Base-by-base conservation (phyloP, 495 filamentous ascomycete species). In the Delitschia confertaspora region DNA sequence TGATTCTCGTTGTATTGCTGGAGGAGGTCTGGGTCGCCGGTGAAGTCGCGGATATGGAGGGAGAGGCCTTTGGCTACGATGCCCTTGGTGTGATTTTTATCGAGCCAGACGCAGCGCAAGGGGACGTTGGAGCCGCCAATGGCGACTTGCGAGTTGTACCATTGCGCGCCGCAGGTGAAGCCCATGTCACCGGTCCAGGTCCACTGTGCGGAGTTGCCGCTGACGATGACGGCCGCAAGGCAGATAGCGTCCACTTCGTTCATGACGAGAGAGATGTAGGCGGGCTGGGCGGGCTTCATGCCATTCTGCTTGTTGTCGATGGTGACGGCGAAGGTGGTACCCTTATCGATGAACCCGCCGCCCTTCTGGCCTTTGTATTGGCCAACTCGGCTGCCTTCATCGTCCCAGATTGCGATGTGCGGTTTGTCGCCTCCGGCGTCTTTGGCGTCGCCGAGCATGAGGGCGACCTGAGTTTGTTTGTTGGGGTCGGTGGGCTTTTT, bases 41-140 rank as follows among this genome's bases (percentile, higher is more conserved):
- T 18, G 39, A 49, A 49, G 32, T 44, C 42, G 3, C 27, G 34
- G 9, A 49, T 42, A 26, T 49, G 46, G 6, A 49, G 27, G 11
- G 16, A 8, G n/a, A 49, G 10, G 10, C 27, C 46, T 4, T 49
- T 25, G n/a, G 38, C 29, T 7, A 36, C 23, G 25, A 44, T 43
- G 21, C 32, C 39, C 29, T 44, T 29, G 22, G 27, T 43, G 7
- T 20, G 19, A 29, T 49, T 39, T 13, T 20, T 22, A 17, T 49
- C 46, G 21, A 49, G 23, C 46, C 46, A 49, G 13, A 36, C 21
- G 32, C 46, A 49, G 23, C 21, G 27, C 13, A 31, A 30, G 3
- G 22, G 24, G 20, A 25, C 22, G 18, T 46, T 38, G 31, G 14
- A 30, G 10, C 24, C 38, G 7, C 24, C 21, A 24, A 43, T 24